phyloP scores from a whole-genome alignment of 371 early-diverging fungal species.

The Mortierella sp. region DNA sequence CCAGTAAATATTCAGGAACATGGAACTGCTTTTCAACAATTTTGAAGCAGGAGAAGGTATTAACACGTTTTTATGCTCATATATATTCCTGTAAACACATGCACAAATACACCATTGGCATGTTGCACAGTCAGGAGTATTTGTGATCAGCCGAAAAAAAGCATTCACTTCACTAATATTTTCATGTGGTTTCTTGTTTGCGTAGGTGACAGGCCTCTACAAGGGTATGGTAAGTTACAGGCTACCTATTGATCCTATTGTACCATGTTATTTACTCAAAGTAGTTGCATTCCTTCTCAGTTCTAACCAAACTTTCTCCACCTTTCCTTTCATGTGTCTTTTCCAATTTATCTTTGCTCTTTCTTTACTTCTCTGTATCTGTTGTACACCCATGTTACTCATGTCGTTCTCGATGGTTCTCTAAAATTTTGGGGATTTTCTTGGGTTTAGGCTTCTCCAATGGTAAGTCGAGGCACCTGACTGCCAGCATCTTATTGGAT shows the following conservation, averaged over 20 bases:
- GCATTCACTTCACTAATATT: background rate
- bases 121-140: constrained; percentile 7
- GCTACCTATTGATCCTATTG: background rate
- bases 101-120: background rate
- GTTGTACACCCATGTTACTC: background rate
- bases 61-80: background rate
- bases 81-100: background rate
- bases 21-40: constrained; percentile 72
- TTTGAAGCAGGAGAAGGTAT: constrained; percentile 72
- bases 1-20: constrained; percentile 69
- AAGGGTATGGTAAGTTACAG: constrained; percentile 74
- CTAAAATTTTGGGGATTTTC: constrained; percentile 8
- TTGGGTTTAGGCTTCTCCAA: constrained; percentile 32
- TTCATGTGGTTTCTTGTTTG: background rate
- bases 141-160: background rate
- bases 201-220: constrained; percentile 69
- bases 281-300: background rate
- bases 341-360: background rate
- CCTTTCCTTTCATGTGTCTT: constrained; percentile 11
- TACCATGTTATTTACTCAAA: background rate
- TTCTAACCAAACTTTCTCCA: background rate
- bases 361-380: background rate
- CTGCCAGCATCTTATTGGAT: constrained; percentile 24
- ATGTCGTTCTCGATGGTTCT: no score
- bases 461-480: constrained; percentile 39